These are phyloP conservation scores for Viridothelium virens DNA, from an alignment of 495 filamentous ascomycete species.

Conservation along the genomic window DNA sequence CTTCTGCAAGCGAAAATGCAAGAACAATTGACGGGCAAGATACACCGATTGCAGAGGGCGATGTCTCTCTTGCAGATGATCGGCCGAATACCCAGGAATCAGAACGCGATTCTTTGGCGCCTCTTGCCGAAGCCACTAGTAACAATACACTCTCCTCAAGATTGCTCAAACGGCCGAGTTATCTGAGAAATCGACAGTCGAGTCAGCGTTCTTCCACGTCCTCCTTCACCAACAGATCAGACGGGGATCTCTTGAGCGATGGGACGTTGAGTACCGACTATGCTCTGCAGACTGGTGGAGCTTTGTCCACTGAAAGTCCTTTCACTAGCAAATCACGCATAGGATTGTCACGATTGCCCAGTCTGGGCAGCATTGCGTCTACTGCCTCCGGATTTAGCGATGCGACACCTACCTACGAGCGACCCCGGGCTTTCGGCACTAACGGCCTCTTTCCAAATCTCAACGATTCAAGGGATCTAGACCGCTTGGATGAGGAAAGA, in stretches of 20 bases:
- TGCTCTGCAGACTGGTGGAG: slow-evolving; percentile 76
- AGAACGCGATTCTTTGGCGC: not conserved
- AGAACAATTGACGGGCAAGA: not conserved
- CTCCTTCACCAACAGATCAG: slow-evolving; percentile 55
- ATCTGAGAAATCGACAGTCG: slow-evolving; percentile 62
- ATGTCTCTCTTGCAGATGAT: slow-evolving; percentile 7
- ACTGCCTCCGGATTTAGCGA: slow-evolving; percentile 74
- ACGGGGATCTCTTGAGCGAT: slow-evolving; percentile 51
- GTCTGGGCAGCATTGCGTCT: slow-evolving; percentile 91
- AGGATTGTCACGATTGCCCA: slow-evolving; percentile 65
- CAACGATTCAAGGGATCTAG: slow-evolving; percentile 40
- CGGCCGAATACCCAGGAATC: not conserved
- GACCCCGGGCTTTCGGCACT: slow-evolving; percentile 35
- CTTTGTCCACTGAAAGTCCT: slow-evolving; percentile 49
- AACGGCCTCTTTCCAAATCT: slow-evolving; percentile 23
- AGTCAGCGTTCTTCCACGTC: slow-evolving; percentile 73
- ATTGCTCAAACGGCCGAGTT: slow-evolving; percentile 55
- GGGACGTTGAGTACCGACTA: slow-evolving; percentile 73
- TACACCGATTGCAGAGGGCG: slow-evolving; percentile 13
- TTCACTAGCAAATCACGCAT: slow-evolving; percentile 42
- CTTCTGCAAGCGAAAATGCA: not conserved
- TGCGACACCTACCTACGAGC: slow-evolving; percentile 39
- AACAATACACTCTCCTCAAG: slow-evolving; percentile 18
- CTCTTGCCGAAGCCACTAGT: not conserved
- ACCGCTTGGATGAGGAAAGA: slow-evolving; percentile 55